phyloP scores from a whole-genome alignment of 2,329 filamentous ascomycete species.

The Hirsutella minnesotensis region DNA sequence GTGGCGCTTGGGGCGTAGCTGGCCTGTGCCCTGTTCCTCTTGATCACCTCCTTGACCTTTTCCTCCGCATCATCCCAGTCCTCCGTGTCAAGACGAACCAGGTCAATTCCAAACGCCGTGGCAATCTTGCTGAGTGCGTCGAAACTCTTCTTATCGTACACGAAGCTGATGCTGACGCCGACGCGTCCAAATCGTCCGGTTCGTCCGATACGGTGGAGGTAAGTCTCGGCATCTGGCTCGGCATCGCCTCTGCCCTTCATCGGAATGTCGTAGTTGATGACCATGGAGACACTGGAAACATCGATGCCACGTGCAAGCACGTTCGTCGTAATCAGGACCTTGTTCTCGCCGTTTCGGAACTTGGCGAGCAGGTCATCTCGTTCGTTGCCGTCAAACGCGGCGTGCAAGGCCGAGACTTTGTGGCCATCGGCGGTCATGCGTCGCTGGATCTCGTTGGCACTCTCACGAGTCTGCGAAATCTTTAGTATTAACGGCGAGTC shows the following conservation, averaged over 20 bases:
- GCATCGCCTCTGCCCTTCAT: conserved; percentile 65
- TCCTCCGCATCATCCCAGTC: conserved; percentile 90
- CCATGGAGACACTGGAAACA: conserved; percentile 83
- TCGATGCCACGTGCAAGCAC: conserved; percentile 94
- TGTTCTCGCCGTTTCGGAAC: conserved; percentile 77
- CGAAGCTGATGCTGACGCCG: conserved; percentile 89
- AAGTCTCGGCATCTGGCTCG: conserved; percentile 87
- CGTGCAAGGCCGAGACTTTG: conserved; percentile 81
- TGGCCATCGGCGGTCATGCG: conserved; percentile 85
- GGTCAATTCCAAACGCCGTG: conserved; percentile 65
- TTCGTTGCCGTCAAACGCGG: conserved; percentile 71
- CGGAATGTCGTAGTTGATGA: conserved; percentile 91
- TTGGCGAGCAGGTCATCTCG: conserved; percentile 76
- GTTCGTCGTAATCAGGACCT: conserved; percentile 96
- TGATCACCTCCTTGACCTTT: conserved; percentile 71
- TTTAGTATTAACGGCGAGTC: not conserved
- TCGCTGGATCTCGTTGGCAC: conserved; percentile 71
- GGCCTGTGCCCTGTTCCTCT: conserved; percentile 50
- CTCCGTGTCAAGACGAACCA: conserved; percentile 68
- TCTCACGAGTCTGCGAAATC: conserved; percentile 58
- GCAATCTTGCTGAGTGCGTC: conserved; percentile 70
- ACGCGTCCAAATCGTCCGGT: conserved; percentile 95
- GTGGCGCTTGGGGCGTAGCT: conserved; percentile 36
- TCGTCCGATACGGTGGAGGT: conserved; percentile 93
- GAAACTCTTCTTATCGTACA: conserved; percentile 77